These are phyloP conservation scores for Endotrypanum monterogeii DNA, from an alignment of 208 protist species.

Conservation along the genomic window DNA sequence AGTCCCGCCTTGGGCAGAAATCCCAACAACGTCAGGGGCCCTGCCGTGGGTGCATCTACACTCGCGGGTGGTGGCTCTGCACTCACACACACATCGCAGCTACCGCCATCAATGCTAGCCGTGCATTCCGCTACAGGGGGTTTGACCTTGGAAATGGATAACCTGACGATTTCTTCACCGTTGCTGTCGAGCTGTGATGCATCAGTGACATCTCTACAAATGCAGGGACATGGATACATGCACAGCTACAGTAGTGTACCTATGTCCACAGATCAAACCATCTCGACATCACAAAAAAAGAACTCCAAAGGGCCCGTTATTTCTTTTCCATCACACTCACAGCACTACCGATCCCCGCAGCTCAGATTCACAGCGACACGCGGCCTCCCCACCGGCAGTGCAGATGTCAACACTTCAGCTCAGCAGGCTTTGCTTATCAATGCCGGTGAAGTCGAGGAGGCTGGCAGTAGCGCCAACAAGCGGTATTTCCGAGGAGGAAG, in stretches of 20 bases:
- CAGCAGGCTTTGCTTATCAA: neutral
- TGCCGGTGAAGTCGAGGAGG: neutral
- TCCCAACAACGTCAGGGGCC: neutral
- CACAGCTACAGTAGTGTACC: neutral
- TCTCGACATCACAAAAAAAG: neutral
- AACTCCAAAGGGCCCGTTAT: neutral
- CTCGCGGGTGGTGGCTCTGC: neutral
- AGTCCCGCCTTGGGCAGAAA: neutral
- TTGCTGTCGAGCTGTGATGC: conserved; percentile 1
- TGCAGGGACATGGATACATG: neutral
- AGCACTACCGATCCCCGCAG: neutral
- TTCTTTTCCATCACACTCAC: neutral
- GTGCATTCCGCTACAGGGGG: conserved; percentile 2
- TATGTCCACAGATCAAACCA: neutral
- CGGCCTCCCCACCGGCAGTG: neutral
- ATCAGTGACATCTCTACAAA: neutral
- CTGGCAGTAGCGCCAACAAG: neutral
- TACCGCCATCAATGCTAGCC: neutral
- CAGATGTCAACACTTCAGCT: neutral
- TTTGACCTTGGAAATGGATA: conserved; percentile 25
- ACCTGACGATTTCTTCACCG: conserved; percentile 5
- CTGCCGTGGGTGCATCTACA: neutral
- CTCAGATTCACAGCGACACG: neutral
- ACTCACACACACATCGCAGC: conserved; percentile 11
- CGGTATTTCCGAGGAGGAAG: neutral